phyloP scores from a whole-genome alignment of 768 basidiomycete species.

The Boletus edulis region DNA sequence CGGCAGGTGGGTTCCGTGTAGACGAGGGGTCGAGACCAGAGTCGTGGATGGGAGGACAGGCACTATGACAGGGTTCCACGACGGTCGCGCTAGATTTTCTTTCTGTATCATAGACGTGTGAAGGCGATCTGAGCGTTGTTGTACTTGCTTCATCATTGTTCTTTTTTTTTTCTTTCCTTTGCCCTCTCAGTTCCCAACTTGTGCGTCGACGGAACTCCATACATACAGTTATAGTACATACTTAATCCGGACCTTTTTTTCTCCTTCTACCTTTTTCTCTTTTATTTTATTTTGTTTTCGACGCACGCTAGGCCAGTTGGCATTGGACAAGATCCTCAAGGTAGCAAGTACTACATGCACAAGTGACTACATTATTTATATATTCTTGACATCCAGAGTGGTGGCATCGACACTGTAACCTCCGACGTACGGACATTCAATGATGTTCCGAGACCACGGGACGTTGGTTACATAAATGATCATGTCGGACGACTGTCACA shows the following conservation, averaged over 20 bases:
- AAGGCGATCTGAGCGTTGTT: conserved; percentile 19
- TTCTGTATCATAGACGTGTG: conserved; percentile 18
- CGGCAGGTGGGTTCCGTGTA: neutral
- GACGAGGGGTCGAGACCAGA: conserved; percentile 1
- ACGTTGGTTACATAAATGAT: too few species aligned
- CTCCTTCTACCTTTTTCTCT: too few species aligned
- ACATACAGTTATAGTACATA: neutral
- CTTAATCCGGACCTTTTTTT: neutral
- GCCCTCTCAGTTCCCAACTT: too few species aligned
- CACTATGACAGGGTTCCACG: conserved; percentile 2
- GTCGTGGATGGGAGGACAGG: conserved; percentile 21
- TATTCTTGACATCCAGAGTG: too few species aligned
- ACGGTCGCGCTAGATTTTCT: neutral
- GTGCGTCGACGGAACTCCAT: too few species aligned
- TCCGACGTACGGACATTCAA: too few species aligned
- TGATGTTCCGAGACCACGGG: too few species aligned
- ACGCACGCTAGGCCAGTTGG: neutral
- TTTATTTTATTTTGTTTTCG: too few species aligned
- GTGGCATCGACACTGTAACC: too few species aligned
- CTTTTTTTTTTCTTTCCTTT: neutral
- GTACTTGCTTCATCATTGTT: conserved; percentile 20
- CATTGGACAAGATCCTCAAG: neutral
- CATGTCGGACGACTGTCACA: too few species aligned
- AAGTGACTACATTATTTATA: neutral
- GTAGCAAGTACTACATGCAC: neutral